phyloP scores from a whole-genome alignment of 805 yeast species.

The Helenozyma baotianmanensis region DNA sequence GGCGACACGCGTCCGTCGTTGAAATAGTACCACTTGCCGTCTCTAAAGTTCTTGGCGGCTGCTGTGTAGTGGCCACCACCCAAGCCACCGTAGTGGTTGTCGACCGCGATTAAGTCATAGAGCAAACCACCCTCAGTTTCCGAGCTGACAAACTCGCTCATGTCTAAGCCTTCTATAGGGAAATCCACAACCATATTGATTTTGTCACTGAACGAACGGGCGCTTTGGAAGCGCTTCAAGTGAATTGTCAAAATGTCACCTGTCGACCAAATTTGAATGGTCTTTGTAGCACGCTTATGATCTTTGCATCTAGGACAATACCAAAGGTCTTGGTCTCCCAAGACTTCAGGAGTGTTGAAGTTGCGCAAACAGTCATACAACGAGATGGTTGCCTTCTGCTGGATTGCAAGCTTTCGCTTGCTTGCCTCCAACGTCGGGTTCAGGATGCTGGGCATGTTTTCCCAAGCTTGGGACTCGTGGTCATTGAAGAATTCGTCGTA shows the following conservation, averaged over 20 bases:
- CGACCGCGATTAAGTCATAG: conserved; percentile 89
- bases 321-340: conserved; percentile 90
- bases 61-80: conserved; percentile 99
- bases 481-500: conserved; percentile 49
- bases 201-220: conserved; percentile 82
- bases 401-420: conserved; percentile 29
- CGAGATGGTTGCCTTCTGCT: conserved; percentile 43
- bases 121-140: conserved; percentile 26
- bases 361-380: conserved; percentile 68
- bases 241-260: conserved; percentile 91
- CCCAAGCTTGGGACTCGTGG: conserved; percentile 54
- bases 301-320: conserved; percentile 87
- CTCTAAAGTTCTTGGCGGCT: conserved; percentile 72
- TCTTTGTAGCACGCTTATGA: conserved; percentile 85
- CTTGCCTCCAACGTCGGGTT: conserved; percentile 54
- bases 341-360: conserved; percentile 77
- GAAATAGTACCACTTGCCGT: conserved; percentile 80
- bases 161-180: conserved; percentile 79
- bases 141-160: conserved; percentile 51
- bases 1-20: conserved; percentile 76
- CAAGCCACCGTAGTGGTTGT: conserved; percentile 91
- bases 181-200: conserved; percentile 80
- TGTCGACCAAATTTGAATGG: conserved; percentile 86
- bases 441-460: conserved; percentile 33
- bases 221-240: conserved; percentile 83